Evolutionary conservation across 139 green algal species (phyloP), one percentile per base, ranked within the genome.

Genomic region (Medakamo hakoo): DNA sequence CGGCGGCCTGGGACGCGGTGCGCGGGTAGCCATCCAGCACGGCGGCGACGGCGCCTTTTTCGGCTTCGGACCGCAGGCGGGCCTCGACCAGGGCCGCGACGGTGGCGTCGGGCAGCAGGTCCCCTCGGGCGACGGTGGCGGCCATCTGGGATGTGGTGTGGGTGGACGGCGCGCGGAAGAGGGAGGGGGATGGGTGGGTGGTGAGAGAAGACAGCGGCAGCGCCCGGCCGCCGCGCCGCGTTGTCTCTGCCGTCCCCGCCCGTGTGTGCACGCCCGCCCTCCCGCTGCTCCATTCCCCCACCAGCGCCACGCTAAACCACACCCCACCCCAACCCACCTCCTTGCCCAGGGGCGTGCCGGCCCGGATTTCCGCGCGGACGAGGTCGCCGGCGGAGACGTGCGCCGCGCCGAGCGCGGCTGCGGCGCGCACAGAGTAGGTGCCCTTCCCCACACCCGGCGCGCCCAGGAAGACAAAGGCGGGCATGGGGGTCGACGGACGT

Each of bases 321-420:
- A 52, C 40, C 40, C 40, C 40, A 21, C 9, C 40, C 40, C 16
- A 19, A 18, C 63, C 16, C 30, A 89, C 85, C 79, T 90, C 60
- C 29, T 76, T 65, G 0, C 88, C 89, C 0, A 86, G 31, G 0
- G 65, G 64, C 18, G 73, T 92, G 20, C 78, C 73, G 14, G 62
- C 68, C 49, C 83, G 83, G 4, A 99, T 93, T 59, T 97, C 84
- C 0, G 71, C 72, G 0, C 93, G 76, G 4, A 98, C 88, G 2
- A 98, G 68, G 73, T 99, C 93, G 3, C 93, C 93, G 4, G 86
- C 86, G 27, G 90, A 82, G 59, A 99, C 92, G 71, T 99, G 93
- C 0, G 78, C 55, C 24, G 98, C 70, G 3, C 76, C 77, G 29
- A 97, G 72, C 1, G 72, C 60, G 40, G 86, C 78, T 2, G 93